Percentiles rank a stretch among this genome's conserved stretches.
phyloP scores from a whole-genome alignment of 108 stramenopile genomes.

The Fragilaria crotonensis region DNA sequence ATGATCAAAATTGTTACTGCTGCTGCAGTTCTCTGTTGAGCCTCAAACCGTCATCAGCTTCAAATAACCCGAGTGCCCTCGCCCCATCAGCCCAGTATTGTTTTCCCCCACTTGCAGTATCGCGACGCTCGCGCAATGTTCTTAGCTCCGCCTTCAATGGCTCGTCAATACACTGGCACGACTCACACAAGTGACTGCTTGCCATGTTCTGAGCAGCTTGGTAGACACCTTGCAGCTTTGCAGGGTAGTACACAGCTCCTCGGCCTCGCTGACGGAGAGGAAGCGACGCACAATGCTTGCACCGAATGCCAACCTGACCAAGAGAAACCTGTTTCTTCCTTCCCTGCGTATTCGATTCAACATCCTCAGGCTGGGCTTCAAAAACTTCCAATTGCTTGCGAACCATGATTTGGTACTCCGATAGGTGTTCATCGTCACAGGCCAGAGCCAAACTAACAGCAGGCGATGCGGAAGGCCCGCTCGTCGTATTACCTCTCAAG shows the following conservation, averaged over 20 bases:
- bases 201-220: slow-evolving; percentile 47
- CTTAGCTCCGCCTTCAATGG: slow-evolving; percentile 9
- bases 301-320: slow-evolving; percentile 57
- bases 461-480: neutral
- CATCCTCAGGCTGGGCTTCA: slow-evolving; percentile 33
- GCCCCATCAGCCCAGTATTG: slow-evolving; percentile 34
- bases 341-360: slow-evolving; percentile 38
- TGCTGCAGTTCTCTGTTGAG: neutral
- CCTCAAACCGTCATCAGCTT: slow-evolving; percentile 8
- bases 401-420: slow-evolving; percentile 50
- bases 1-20: neutral
- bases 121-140: slow-evolving; percentile 16
- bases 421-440: slow-evolving; percentile 38
- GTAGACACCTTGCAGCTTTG: slow-evolving; percentile 33
- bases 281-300: slow-evolving; percentile 37
- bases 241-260: slow-evolving; percentile 51
- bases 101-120: slow-evolving; percentile 26
- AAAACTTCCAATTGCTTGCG: slow-evolving; percentile 56
- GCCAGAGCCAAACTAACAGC: slow-evolving; percentile 5
- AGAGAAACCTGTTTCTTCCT: slow-evolving; percentile 32
- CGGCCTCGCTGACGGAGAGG: slow-evolving; percentile 33
- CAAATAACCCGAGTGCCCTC: slow-evolving; percentile 17
- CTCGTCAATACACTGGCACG: slow-evolving; percentile 20
- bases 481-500: neutral
- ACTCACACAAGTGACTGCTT: slow-evolving; percentile 14